Evolutionary conservation across 306 rosid species (phyloP).

Genomic region (Coriaria nepalensis): DNA sequence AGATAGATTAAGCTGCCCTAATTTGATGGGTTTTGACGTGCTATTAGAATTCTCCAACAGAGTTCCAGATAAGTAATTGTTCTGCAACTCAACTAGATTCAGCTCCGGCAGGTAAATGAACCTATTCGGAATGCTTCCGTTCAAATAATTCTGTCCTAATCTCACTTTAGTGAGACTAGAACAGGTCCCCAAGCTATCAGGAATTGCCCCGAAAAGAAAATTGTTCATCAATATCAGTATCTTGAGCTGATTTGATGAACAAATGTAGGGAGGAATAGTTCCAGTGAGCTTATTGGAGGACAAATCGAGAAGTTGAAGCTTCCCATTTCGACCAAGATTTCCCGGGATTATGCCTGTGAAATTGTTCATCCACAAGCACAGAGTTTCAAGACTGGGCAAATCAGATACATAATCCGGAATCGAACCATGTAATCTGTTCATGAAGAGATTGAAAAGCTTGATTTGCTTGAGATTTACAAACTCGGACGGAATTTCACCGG

Average conservation of each 20-base stretch:
- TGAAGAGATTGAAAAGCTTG: slow-evolving; percentile 58
- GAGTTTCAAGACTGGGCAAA: slow-evolving; percentile 52
- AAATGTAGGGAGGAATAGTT: slow-evolving; percentile 44
- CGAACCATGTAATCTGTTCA: slow-evolving; percentile 70
- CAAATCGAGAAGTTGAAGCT: slow-evolving; percentile 48
- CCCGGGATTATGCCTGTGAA: slow-evolving; percentile 74
- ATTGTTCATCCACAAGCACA: slow-evolving; percentile 74
- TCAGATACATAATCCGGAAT: slow-evolving; percentile 53
- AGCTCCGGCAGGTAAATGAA: slow-evolving; percentile 64
- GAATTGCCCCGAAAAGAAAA: slow-evolving; percentile 75
- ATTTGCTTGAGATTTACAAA: slow-evolving; percentile 54
- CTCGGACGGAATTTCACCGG: slow-evolving; percentile 58
- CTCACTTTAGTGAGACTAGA: slow-evolving; percentile 52
- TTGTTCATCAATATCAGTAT: slow-evolving; percentile 60
- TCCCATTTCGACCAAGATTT: slow-evolving; percentile 67
- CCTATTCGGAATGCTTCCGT: slow-evolving; percentile 59
- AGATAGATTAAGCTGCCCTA: slow-evolving; percentile 57
- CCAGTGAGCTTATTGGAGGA: slow-evolving; percentile 91
- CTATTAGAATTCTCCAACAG: slow-evolving; percentile 32
- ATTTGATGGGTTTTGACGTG: slow-evolving; percentile 31
- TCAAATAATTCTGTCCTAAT: slow-evolving; percentile 68
- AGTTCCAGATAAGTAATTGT: slow-evolving; percentile 58
- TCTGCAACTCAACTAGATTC: slow-evolving; percentile 58
- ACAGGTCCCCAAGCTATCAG: slow-evolving; percentile 62
- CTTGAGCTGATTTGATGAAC: slow-evolving; percentile 48